Conservation (phyloP, 495 filamentous ascomycete species). For the Tuber brumale region DNA sequence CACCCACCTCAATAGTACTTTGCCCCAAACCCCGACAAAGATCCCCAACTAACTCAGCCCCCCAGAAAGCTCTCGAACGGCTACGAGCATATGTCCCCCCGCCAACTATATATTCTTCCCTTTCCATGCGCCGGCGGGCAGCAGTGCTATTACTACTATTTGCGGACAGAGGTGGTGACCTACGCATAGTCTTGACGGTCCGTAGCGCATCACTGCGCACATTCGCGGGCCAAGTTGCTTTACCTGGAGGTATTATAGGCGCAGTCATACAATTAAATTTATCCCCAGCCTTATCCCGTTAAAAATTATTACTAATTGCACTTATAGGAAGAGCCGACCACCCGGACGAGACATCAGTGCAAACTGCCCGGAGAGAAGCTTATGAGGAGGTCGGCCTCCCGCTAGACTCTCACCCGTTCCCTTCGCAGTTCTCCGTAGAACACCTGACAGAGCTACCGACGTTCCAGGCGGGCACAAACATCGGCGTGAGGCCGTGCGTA, state of each 20-base stretch:
- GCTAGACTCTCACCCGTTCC: slow-evolving; percentile 55
- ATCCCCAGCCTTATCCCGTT: not conserved
- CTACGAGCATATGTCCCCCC: slow-evolving; percentile 64
- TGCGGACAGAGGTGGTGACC: slow-evolving; percentile 66
- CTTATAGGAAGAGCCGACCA: slow-evolving; percentile 49
- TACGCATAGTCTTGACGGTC: slow-evolving; percentile 80
- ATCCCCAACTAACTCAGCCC: not conserved
- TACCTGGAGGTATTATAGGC: slow-evolving; percentile 65
- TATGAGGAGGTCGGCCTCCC: slow-evolving; percentile 87
- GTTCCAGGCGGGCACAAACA: slow-evolving; percentile 70
- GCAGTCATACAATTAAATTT: slow-evolving; percentile 43
- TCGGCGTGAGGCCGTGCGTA: slow-evolving; percentile 78
- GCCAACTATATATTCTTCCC: slow-evolving; percentile 48
- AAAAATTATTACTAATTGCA: slow-evolving; percentile 11
- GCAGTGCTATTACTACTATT: slow-evolving; percentile 81
- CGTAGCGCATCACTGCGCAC: slow-evolving; percentile 65
- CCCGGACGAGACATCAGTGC: slow-evolving; percentile 51
- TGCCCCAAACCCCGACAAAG: not conserved
- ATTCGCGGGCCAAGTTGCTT: slow-evolving; percentile 71
- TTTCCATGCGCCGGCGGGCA: slow-evolving; percentile 49
- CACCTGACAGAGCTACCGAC: slow-evolving; percentile 76
- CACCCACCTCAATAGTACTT: not conserved
- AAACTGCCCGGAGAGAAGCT: slow-evolving; percentile 81
- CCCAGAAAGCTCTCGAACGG: slow-evolving; percentile 42
- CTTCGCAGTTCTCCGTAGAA: slow-evolving; percentile 67